phyloP scores from a whole-genome alignment of 441 rosid genomes.

The Arabidopsis hybrid region DNA sequence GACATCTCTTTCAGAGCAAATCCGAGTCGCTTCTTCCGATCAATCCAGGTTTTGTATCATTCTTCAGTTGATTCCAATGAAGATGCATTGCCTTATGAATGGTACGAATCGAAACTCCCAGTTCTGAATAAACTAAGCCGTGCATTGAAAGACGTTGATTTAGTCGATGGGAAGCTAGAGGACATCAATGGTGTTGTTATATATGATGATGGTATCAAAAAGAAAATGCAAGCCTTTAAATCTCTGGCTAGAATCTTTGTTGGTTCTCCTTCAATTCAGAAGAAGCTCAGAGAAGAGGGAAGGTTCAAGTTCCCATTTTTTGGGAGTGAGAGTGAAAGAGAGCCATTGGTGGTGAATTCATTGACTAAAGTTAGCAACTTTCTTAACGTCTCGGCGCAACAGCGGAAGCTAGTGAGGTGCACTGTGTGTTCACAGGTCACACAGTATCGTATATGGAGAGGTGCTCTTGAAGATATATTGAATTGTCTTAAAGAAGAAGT shows the following conservation, averaged over 20 bases:
- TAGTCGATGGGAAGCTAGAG: slow-evolving; percentile 65
- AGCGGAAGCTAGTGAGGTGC: slow-evolving; percentile 66
- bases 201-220: slow-evolving; percentile 50
- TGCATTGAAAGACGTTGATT: slow-evolving; percentile 58
- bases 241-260: slow-evolving; percentile 69
- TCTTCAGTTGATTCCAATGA: slow-evolving; percentile 50
- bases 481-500: slow-evolving; percentile 62
- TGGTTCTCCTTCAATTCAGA: slow-evolving; percentile 70
- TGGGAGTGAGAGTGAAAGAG: slow-evolving; percentile 57
- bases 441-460: slow-evolving; percentile 70
- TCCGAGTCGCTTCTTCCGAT: slow-evolving; percentile 29
- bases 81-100: slow-evolving; percentile 50
- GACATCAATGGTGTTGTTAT: slow-evolving; percentile 58
- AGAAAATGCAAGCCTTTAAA: slow-evolving; percentile 64
- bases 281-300: slow-evolving; percentile 44
- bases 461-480: slow-evolving; percentile 65
- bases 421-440: slow-evolving; percentile 74
- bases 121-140: slow-evolving; percentile 55
- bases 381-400: slow-evolving; percentile 73
- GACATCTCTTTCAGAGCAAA: slow-evolving; percentile 28
- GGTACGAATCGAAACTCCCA: slow-evolving; percentile 60
- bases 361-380: slow-evolving; percentile 62
- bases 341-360: slow-evolving; percentile 61
- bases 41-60: slow-evolving; percentile 51
- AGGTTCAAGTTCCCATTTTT: slow-evolving; percentile 47